Evolutionary conservation across 768 basidiomycete species (phyloP), one percentile per base, ranked within the genome.

Genomic region (Suillus paluster): DNA sequence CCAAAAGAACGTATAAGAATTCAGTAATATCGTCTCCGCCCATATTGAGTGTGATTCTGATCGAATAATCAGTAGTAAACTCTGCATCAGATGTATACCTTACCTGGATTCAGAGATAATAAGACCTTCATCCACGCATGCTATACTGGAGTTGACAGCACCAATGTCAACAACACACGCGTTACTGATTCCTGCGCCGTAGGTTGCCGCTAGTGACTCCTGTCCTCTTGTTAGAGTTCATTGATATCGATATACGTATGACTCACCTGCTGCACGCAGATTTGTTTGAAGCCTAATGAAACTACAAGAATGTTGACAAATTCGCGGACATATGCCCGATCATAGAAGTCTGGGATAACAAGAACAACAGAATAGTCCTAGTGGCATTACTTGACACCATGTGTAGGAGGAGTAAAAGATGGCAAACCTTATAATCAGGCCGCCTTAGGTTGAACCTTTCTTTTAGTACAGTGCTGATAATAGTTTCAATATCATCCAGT

Each of bases 111-210:
- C 97, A 5, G 89, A 71, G 33, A 95, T 78, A 23, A 99, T 85
- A 55, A 95, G 71, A 2, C 97, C 97, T 68, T 99, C 97, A 61
- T 99, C 97, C 2, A 99, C 91, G 70, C 96, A 98, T 0, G 95
- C 88, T 45, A 99, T 86, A 62, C 86, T 94, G 2, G 93, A 95
- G 59, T 83, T 86, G 17, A 80, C 83, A 14, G 97, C 92, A 4
- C 97, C 97, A 56, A 99, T 89, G 73, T 99, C 94, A 39, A 99
- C 92, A 5, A 99, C 93, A 69, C 97, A 99, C 12, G 96, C 97
- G 68, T 88, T 91, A 0, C 94, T 94, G 57, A 99, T 88, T 8
- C 97, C 97, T 8, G 97, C 95, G 23, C 96, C 96, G 71, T 96
- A 98, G 1, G 94, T 94, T 4, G 96, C 95, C 38, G 93, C 92